These are phyloP conservation scores for Bolboschoenus planiculmis DNA, from an alignment of 176 grass and related monocot species.

Conservation along the genomic window DNA sequence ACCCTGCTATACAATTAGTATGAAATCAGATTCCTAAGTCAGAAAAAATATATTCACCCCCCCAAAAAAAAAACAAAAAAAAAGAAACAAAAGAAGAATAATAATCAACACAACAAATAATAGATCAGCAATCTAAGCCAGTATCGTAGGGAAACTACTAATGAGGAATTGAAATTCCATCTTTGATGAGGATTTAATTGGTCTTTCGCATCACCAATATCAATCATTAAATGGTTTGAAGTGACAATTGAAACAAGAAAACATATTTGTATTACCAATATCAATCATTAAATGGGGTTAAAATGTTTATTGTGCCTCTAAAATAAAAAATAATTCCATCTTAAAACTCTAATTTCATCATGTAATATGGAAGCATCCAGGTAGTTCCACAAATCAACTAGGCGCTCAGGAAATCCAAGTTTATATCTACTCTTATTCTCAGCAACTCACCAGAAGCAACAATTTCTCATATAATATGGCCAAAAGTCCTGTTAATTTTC, in stretches of 20 bases:
- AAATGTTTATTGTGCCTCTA: background rate
- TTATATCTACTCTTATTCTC: background rate
- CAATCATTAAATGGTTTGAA: background rate
- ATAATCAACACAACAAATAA: background rate
- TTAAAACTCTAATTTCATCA: background rate
- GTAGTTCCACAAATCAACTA: background rate
- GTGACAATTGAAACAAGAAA: background rate
- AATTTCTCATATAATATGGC: too few species aligned
- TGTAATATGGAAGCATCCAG: background rate
- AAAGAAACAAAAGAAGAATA: too few species aligned
- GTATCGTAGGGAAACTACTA: background rate
- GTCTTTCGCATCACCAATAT: background rate
- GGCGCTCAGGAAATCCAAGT: background rate
- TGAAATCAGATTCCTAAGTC: background rate
- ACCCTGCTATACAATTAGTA: conserved; percentile 39
- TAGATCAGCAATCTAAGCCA: background rate
- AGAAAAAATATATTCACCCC: background rate
- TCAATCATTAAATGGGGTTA: too few species aligned
- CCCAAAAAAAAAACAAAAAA: background rate
- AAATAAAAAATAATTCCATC: background rate
- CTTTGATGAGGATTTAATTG: background rate
- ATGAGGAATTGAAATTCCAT: background rate
- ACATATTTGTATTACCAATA: too few species aligned
- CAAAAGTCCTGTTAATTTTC: background rate
- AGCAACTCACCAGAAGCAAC: too few species aligned